Base-by-base conservation (phyloP, 2,329 filamentous ascomycete species). In the Colletotrichum sp. region DNA sequence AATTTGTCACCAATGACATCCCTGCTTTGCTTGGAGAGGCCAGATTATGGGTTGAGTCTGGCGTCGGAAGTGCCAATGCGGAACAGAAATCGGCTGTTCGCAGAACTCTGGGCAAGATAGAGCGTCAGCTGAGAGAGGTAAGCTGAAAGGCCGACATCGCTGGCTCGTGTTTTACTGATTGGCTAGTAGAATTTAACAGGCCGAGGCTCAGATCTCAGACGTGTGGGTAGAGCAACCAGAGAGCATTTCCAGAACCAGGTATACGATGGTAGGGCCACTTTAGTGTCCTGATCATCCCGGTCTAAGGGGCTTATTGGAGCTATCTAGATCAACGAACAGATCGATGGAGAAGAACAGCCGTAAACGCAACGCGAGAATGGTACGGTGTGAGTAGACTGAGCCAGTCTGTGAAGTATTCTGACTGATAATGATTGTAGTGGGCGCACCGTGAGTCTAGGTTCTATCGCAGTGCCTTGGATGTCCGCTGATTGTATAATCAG, bases 1-100 rank as follows among this genome's bases (percentile, higher is more conserved):
- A 79, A 8, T 89, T 86, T 68, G 85, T 89, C 66, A 77, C 80
- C 3, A 80, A 87, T 30, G 80, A 86, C 16, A 84, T 89, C 15
- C 85, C 86, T 1, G 84, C 83, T 0, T 79, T 89, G 4, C 77
- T 89, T 2, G 83, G 82, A 21, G 83, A 85, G 2, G 73, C 88
- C 2, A 80, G 84, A 8, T 81, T 89, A 0, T 90, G 88, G 88
- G 82, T 88, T 2, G 80, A 86, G 67, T 85, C 86, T 28, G 87
- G 87, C 1, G 83, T 84, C 1, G 83, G 85, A 2, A 85, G 80
- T 34, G 79, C 81, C 24, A 81, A 78, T 62, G 84, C 83, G 0
- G 86, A 88, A 76, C 80, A 80, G 15, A 87, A 84, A 63, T 79
- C 80, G 34, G 75, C 72, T 0, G 80, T 88, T 3, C 81, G 85